These are phyloP conservation scores for Paecilomyces sp. DNA, from an alignment of 2,329 filamentous ascomycete species.

Conservation along the genomic window DNA sequence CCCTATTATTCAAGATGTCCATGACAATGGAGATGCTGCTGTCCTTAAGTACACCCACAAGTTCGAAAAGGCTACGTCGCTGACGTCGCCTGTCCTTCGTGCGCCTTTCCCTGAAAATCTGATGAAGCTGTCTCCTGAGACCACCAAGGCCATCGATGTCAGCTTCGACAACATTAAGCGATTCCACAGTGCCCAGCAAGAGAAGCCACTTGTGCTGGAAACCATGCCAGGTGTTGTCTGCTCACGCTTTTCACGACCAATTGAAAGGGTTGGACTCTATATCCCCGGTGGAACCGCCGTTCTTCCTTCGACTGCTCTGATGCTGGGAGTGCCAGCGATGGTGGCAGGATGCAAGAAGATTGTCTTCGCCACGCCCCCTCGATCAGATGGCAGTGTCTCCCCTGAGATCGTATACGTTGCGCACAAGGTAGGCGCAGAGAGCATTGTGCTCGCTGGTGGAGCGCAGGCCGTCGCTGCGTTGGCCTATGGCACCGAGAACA, in stretches of 20 bases:
- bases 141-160: conserved; percentile 82
- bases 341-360: conserved; percentile 95
- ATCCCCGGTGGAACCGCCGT: conserved; percentile 94
- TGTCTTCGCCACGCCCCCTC: conserved; percentile 83
- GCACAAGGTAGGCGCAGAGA: conserved; percentile 92
- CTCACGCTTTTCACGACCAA: conserved; percentile 84
- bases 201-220: conserved; percentile 75
- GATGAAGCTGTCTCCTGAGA: conserved; percentile 80
- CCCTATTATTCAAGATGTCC: conserved; percentile 86
- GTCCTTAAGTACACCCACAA: conserved; percentile 93
- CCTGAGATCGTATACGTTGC: conserved; percentile 97
- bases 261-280: conserved; percentile 94
- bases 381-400: conserved; percentile 80
- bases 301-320: conserved; percentile 92
- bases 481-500: conserved; percentile 92
- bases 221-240: conserved; percentile 97
- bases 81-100: conserved; percentile 80
- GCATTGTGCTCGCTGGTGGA: conserved; percentile 90
- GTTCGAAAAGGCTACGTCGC: conserved; percentile 89
- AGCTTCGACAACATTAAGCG: conserved; percentile 91
- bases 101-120: conserved; percentile 80
- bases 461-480: conserved; percentile 93
- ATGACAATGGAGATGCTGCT: conserved; percentile 74
- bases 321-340: conserved; percentile 96
- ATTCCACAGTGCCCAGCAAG: conserved; percentile 88